Evolutionary conservation across 257 asterid species (phyloP).

Genomic region (Nicotiana benthamiana): DNA sequence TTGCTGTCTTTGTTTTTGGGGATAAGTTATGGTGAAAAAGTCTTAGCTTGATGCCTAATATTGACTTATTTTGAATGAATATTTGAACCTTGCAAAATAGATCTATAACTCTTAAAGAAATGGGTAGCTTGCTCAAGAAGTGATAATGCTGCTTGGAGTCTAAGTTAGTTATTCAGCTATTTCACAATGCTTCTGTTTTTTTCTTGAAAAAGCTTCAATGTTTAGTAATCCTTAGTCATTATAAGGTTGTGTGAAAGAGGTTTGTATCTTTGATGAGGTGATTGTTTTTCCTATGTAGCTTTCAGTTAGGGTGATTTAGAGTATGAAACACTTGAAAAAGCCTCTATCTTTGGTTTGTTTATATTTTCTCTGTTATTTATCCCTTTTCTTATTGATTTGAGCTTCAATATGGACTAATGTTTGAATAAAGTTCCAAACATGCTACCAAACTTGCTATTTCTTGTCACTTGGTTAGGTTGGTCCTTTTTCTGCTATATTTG

Average conservation of each 20-base stretch:
- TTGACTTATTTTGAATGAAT: neutral
- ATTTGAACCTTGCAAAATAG: constrained; percentile 11
- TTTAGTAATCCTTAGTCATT: neutral
- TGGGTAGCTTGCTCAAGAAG: neutral
- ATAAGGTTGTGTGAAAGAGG: neutral
- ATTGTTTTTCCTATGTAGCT: neutral
- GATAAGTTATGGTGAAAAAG: neutral
- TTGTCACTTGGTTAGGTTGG: neutral
- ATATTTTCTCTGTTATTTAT: neutral
- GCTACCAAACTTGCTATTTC: neutral
- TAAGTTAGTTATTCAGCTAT: neutral
- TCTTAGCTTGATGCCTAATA: neutral
- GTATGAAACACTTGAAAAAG: neutral
- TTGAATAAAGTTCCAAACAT: neutral
- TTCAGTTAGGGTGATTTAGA: neutral
- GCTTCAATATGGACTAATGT: neutral
- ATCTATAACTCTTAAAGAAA: constrained; percentile 14
- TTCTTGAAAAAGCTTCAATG: neutral
- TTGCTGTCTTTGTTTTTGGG: neutral
- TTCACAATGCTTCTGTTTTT: neutral
- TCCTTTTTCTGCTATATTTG: neutral
- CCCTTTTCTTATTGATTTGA: neutral
- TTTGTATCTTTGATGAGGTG: neutral
- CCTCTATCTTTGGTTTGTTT: neutral
- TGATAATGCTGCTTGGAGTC: neutral